A percentile compares a stretch with the other conserved stretches of the same genome.
These are phyloP conservation scores for Cryptosporidium sp. DNA, from an alignment of 169 alveolate genomes.

Conservation along the genomic window DNA sequence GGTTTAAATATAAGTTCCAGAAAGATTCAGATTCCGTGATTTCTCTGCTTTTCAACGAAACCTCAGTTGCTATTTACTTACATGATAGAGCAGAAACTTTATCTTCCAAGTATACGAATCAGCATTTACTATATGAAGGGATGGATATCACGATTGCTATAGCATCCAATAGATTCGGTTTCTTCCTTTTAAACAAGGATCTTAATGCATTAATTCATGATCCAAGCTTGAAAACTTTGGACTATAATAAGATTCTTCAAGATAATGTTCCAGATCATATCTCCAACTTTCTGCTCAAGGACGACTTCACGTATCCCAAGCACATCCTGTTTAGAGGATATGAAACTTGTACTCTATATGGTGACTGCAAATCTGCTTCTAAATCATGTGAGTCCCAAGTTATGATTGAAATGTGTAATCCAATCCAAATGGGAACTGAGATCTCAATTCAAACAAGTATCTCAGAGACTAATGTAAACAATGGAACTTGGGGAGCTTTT, in stretches of 20 bases:
- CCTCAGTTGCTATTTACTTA: slow-evolving; percentile 12
- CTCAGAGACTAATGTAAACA: neutral
- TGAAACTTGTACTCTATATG: slow-evolving; percentile 18
- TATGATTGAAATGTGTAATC: slow-evolving; percentile 1
- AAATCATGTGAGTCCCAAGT: slow-evolving; percentile 12
- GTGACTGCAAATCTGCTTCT: neutral
- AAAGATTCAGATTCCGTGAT: slow-evolving; percentile 12
- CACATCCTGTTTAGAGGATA: slow-evolving; percentile 6
- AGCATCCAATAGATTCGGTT: neutral
- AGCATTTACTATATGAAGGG: slow-evolving; percentile 11
- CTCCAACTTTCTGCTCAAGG: neutral
- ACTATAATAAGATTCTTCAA: slow-evolving; percentile 23
- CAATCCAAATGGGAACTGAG: neutral
- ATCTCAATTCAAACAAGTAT: neutral
- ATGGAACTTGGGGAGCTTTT: slow-evolving; percentile 31
- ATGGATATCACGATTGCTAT: slow-evolving; percentile 10
- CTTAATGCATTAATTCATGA: slow-evolving; percentile 5
- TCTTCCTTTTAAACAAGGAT: neutral
- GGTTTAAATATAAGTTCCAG: slow-evolving; percentile 33
- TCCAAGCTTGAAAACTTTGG: slow-evolving; percentile 5
- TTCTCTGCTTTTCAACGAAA: slow-evolving; percentile 35
- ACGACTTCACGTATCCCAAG: neutral
- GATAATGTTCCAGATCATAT: slow-evolving; percentile 25
- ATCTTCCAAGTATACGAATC: neutral
- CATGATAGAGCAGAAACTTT: neutral